Conservation (phyloP, 208 protist genomes). For the Wallacemonas sp. region DNA sequence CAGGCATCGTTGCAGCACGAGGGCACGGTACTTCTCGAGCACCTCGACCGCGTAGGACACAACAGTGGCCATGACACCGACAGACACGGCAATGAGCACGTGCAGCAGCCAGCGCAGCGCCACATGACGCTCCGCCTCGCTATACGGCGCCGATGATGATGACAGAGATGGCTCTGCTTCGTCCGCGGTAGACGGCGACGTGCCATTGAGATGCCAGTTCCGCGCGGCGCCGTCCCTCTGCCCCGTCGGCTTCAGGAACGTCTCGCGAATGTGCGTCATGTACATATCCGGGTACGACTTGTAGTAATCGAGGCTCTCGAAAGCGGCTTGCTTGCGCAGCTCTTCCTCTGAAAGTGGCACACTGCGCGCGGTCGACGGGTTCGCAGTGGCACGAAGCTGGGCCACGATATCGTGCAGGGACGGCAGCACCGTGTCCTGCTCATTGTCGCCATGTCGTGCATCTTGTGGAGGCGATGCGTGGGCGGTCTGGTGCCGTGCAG, state of each 20-base stretch:
- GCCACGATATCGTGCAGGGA: slow-evolving; percentile 1
- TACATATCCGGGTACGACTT: slow-evolving; percentile 83
- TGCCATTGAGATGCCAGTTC: background rate
- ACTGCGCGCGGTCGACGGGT: slow-evolving; percentile 50
- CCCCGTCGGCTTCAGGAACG: slow-evolving; percentile 1
- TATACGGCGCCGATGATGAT: slow-evolving; percentile 3
- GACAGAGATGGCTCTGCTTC: background rate
- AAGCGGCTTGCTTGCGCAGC: slow-evolving; percentile 57
- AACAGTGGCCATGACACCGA: slow-evolving; percentile 67
- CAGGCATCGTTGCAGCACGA: slow-evolving; percentile 43
- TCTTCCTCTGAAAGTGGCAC: slow-evolving; percentile 43
- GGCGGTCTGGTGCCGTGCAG: too few species aligned
- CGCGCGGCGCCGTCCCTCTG: background rate
- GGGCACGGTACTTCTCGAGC: slow-evolving; percentile 51
- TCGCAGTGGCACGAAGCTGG: slow-evolving; percentile 56
- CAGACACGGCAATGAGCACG: slow-evolving; percentile 79
- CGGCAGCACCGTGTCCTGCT: background rate
- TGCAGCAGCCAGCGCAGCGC: slow-evolving; percentile 81
- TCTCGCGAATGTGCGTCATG: slow-evolving; percentile 62
- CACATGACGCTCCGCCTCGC: slow-evolving; percentile 52
- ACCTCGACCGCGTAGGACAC: slow-evolving; percentile 70
- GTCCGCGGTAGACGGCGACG: background rate
- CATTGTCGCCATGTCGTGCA: too few species aligned
- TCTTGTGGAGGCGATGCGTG: too few species aligned
- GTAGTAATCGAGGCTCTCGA: slow-evolving; percentile 86